Percentiles rank a stretch among this genome's conserved stretches.
These are phyloP conservation scores for Apiospora phragmitis DNA, from an alignment of 2,329 filamentous ascomycete genomes.

Conservation along the genomic window DNA sequence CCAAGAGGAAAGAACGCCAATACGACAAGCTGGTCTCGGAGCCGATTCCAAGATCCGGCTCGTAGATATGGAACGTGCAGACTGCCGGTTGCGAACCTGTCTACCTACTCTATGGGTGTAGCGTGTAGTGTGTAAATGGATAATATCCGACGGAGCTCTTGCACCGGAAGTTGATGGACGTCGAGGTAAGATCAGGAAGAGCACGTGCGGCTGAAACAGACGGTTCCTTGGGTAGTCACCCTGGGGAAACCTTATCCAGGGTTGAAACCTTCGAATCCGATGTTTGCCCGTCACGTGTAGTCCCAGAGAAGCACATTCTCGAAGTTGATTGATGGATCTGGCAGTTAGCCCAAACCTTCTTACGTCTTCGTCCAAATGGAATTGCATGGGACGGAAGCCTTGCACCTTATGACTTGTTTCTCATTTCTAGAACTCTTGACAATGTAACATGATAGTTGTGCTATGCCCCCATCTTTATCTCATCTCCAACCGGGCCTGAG, in stretches of 20 bases:
- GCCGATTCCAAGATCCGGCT: background rate
- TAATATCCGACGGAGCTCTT: too few species aligned
- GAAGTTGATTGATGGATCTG: background rate
- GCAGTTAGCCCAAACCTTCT: background rate
- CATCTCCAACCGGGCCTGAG: too few species aligned
- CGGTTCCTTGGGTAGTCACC: background rate
- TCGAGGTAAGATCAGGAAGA: background rate
- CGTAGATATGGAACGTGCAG: background rate
- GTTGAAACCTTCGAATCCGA: background rate
- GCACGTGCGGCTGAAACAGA: background rate
- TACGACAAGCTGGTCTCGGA: background rate
- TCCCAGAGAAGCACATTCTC: background rate
- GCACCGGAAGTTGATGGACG: background rate
- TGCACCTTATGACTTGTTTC: background rate
- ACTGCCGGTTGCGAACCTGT: background rate
- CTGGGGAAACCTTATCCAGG: background rate
- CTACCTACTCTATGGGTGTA: background rate
- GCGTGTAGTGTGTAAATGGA: too few species aligned
- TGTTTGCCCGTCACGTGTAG: background rate
- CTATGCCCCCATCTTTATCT: background rate
- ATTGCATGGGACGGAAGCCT: background rate
- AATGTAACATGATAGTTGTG: background rate
- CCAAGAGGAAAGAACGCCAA: background rate
- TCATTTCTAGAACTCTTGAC: background rate
- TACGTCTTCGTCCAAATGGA: background rate